Evolutionary conservation across 352 stramenopile genomes (phyloP).

Genomic region (Phytopythium oedochilum): DNA sequence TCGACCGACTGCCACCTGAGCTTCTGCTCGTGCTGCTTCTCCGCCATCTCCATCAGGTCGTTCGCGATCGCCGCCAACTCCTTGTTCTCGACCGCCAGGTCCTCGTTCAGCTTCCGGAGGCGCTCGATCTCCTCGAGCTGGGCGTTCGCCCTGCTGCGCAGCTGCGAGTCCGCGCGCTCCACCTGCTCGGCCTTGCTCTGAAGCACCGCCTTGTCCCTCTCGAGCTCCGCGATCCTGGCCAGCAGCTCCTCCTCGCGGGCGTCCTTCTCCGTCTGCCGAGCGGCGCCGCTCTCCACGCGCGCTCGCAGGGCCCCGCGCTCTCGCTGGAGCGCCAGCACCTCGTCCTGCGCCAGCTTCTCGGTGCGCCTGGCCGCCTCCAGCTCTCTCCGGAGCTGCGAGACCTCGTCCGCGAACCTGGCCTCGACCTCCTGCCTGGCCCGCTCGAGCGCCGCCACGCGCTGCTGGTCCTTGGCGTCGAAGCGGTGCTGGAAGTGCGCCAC

Average conservation of each 20-base stretch:
- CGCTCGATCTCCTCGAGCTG: slow-evolving; percentile 36
- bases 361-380: slow-evolving; percentile 15
- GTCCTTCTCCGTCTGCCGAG: slow-evolving; percentile 17
- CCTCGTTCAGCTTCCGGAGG: slow-evolving; percentile 28
- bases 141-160: slow-evolving; percentile 39
- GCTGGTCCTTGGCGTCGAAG: slow-evolving; percentile 53
- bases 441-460: slow-evolving; percentile 37
- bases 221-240: slow-evolving; percentile 29
- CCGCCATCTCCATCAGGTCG: slow-evolving; percentile 65
- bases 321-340: slow-evolving; percentile 27
- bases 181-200: slow-evolving; percentile 55
- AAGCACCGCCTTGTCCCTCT: slow-evolving; percentile 69
- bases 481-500: slow-evolving; percentile 65
- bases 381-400: slow-evolving; percentile 24
- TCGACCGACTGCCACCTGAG: slow-evolving; percentile 9
- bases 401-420: slow-evolving; percentile 24
- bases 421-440: slow-evolving; percentile 36
- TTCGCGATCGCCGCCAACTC: slow-evolving; percentile 55
- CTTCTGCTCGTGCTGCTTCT: slow-evolving; percentile 44
- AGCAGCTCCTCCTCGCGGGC: slow-evolving; percentile 25
- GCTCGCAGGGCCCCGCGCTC: slow-evolving; percentile 24
- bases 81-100: slow-evolving; percentile 39
- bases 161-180: slow-evolving; percentile 50
- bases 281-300: slow-evolving; percentile 13
- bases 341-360: slow-evolving; percentile 25